Base-by-base conservation (phyloP, 495 filamentous ascomycete species). In the Penicillium odoratum region DNA sequence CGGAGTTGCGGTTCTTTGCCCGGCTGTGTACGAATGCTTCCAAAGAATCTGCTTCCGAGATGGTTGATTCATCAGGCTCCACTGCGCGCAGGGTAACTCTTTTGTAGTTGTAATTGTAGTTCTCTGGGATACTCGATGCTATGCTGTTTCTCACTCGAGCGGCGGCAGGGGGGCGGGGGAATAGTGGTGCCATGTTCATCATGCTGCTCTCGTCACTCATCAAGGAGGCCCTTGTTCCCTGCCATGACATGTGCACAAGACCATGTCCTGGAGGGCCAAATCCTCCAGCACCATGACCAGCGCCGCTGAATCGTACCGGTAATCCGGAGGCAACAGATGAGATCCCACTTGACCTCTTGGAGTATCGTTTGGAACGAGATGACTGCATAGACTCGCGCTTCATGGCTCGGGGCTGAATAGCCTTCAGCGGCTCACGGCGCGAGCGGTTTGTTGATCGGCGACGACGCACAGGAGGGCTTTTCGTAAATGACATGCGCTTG, bases 241-340 rank as follows among this genome's bases (percentile, higher is more conserved):
- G 77, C 79, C 78, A 82, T 18, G 79, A 81, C 43, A 66, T 59
- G n/a, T 74, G 68, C 7, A 80, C 76, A 5, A 76, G 56, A 10
- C 77, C 77, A 48, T 73, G 74, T 30, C 74, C 75, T 4, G 72
- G 71, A 40, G 77, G 78, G 16, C 78, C 78, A 48, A 77, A 75
- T 9, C 74, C 76, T 51, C 76, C 78, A n/a, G 76, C 74, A 9
- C 78, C 78, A 61, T 80, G 79, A 1, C 78, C 78, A 29, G 78
- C 73, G 18, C 78, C 79, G 54, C 76, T 78, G 21, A 76, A 64
- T 51, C 76, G 63, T 3, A 74, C 66, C 2, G 75, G 74, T 9
- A 78, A 54, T 8, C 73, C 71, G 29, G 75, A 64, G 29, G 72
- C 71, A 48, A 75, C 60, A 21, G 69, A 67, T 5, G 70, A 75